phyloP scores from a whole-genome alignment of 306 rosid species.

The Trifolium subterraneum region DNA sequence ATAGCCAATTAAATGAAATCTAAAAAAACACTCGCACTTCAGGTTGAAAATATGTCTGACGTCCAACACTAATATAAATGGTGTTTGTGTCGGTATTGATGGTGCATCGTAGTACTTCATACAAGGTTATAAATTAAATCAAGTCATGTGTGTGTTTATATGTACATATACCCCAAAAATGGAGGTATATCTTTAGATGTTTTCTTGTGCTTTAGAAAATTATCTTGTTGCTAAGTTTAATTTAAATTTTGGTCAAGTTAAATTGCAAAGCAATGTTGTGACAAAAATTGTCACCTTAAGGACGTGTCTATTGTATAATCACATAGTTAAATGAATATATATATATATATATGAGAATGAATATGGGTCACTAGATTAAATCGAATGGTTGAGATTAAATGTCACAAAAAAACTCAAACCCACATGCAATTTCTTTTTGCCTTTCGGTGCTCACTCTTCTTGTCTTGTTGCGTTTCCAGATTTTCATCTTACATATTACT shows the following conservation, averaged over 20 bases:
- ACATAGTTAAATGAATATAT: background rate
- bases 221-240: conserved; percentile 25
- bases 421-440: too few relatives aligned
- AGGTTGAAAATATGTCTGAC: background rate
- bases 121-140: background rate
- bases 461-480: too few relatives aligned
- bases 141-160: background rate
- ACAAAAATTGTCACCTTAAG: conserved; percentile 13
- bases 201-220: conserved; percentile 18
- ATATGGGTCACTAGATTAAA: too few relatives aligned
- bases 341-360: too few relatives aligned
- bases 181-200: conserved; percentile 14
- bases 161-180: conserved; percentile 38
- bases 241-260: conserved; percentile 9
- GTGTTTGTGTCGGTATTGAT: background rate
- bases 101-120: background rate
- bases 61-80: background rate
- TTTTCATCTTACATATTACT: too few relatives aligned
- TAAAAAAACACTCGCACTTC: background rate
- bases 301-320: background rate
- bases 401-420: too few relatives aligned
- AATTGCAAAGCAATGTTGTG: conserved; percentile 30
- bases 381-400: too few relatives aligned
- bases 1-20: conserved; percentile 42
- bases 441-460: too few relatives aligned